Base-by-base conservation (phyloP, 257 asterid genomes). In the Forsythia viridissima region DNA sequence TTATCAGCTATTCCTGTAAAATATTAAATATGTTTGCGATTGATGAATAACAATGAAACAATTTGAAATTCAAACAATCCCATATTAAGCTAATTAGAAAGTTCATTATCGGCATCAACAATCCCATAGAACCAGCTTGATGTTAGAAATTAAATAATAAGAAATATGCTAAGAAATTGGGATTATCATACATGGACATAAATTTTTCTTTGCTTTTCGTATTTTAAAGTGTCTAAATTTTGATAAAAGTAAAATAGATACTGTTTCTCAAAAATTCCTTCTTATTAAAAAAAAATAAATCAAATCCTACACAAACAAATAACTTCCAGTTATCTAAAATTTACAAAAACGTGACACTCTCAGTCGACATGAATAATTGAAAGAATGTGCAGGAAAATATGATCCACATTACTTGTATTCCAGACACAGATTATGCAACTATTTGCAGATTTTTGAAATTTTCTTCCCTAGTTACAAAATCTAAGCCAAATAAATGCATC, bases 161-260 rank as follows among this genome's bases (percentile, higher is more conserved):
- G 57, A 48, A 48, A 48, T 13, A 48, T 48, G 13, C 57, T 4
- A 15, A 48, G 57, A 48, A 13, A 15, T 48, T 15, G 57, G 57
- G 57, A 48, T n/a, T 48, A 4, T 46, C 5, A 48, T 48, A 15
- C 13, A 48, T 48, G n/a, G n/a, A 48, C 6, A 48, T 48, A 48
- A 48, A 48, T 0, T 13, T 48, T 48, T 48, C 57, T 48, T 48
- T 4, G 57, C 57, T 13, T 48, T 46, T 15, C 21, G 42, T 13
- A 40, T 8, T 37, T 8, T 48, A 20, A 38, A 20, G 15, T 63
- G 46, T 12, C 16, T 18, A 40, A 3, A 37, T 34, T 63, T 6
- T 48, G 57, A 80, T 48, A 8, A 15, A 44, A 67, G 70, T 10
- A 63, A 63, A 44, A 71, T n/a, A n/a, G 52, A 70, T 71, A 4